Base-by-base conservation (phyloP, 768 basidiomycete genomes). In the Coprinellus aureogranulatus region DNA sequence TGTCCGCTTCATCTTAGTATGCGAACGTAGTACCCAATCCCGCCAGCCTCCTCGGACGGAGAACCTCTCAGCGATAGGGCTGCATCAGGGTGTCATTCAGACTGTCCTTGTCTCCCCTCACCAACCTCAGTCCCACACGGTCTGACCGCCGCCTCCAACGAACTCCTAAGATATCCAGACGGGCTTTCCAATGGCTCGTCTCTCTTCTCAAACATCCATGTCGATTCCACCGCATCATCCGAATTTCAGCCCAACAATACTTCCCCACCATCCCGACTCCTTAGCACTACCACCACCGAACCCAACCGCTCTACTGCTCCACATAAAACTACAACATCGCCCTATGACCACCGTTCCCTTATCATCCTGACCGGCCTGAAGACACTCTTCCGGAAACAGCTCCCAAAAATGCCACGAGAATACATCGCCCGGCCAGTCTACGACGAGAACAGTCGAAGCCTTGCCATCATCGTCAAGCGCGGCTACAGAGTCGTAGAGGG, bases 401-500 rank as follows among this genome's bases (percentile, higher is more conserved):
- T 99, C 1, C 97, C 97, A 6, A 98, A 98, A 73, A 98, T 99
- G 97, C 97, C 97, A 12, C 81, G 94, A 66, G 97, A 98, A 69
- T 99, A 99, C 68, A 98, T 99, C 63, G 92, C 97, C 3, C 85
- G 97, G 23, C 82, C 98, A 26, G 96, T 98, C 1, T 92, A 92
- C 63, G 97, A 98, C 68, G 76, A 80, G 39, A 97, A 94, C 66
- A 97, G 96, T n/a, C 89, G 89, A 67, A 84, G 85, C 31, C 81
- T 99, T 53, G 97, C 94, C 2, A 97, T 99, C 67, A 88, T 97
- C n/a, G n/a, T n/a, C 67, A 98, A 98, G 73, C 82, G 88, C 25
- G 97, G 97, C 0, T 88, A 86, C 71, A 95, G 95, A 67, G 96
- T 98, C 42, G 96, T 98, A 2, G 96, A 95, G 97, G 97, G 4